Conservation (phyloP, 192 early-diverging fungal genomes). For the Gamsiella multidivaricata region DNA sequence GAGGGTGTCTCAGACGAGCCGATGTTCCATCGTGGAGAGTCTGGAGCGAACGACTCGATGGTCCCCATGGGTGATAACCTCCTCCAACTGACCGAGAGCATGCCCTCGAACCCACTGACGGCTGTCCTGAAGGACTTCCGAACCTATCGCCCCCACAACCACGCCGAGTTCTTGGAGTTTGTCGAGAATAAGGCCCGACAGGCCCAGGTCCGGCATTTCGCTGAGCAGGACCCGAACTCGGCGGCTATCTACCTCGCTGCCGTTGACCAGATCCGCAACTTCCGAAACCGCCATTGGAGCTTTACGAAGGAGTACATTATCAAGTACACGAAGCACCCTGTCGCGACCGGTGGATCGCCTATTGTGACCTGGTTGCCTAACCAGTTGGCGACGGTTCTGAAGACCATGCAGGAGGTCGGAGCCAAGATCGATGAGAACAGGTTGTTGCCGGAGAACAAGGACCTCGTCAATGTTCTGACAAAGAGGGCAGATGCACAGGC, state of each 20-base stretch:
- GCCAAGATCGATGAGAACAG: slow-evolving; percentile 64
- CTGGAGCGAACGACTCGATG: slow-evolving; percentile 88
- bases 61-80: slow-evolving; percentile 89
- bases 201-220: slow-evolving; percentile 66
- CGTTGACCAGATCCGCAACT: slow-evolving; percentile 86
- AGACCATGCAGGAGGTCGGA: slow-evolving; percentile 69
- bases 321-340: slow-evolving; percentile 77
- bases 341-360: slow-evolving; percentile 80
- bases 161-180: slow-evolving; percentile 79
- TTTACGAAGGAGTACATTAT: slow-evolving; percentile 90
- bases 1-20: slow-evolving; percentile 72
- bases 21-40: slow-evolving; percentile 82
- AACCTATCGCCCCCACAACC: slow-evolving; percentile 82
- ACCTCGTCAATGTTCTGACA: slow-evolving; percentile 68
- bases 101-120: slow-evolving; percentile 86
- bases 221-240: slow-evolving; percentile 66
- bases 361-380: slow-evolving; percentile 81
- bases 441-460: slow-evolving; percentile 68
- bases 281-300: slow-evolving; percentile 89
- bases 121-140: slow-evolving; percentile 80
- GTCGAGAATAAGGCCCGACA: slow-evolving; percentile 66
- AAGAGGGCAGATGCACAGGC: slow-evolving; percentile 70
- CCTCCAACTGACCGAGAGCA: slow-evolving; percentile 80
- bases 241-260: slow-evolving; percentile 78
- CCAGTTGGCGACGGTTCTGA: slow-evolving; percentile 70